Conservation (phyloP, 2,329 filamentous ascomycete genomes). For the Coleophoma eucalyptorum region DNA sequence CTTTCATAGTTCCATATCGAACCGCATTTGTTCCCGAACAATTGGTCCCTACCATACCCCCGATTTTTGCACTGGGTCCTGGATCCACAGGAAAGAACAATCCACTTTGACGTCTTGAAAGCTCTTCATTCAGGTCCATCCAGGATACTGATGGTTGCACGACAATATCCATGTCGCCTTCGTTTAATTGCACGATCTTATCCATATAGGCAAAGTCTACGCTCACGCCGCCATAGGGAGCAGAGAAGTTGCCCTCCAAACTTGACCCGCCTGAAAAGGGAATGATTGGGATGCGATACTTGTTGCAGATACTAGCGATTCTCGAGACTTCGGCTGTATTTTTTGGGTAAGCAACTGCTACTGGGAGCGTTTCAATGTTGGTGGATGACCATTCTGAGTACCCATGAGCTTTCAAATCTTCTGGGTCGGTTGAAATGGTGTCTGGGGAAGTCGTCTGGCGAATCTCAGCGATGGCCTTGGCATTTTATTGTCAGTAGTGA, state of each 20-base stretch:
- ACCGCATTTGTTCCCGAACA: conserved; percentile 77
- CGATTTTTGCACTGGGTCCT: conserved; percentile 65
- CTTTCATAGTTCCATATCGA: conserved; percentile 81
- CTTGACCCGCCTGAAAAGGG: conserved; percentile 84
- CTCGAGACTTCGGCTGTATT: conserved; percentile 55
- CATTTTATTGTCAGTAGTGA: neutral
- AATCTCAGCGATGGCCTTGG: conserved; percentile 54
- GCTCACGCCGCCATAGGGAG: conserved; percentile 80
- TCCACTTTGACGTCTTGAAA: conserved; percentile 65
- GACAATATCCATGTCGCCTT: conserved; percentile 87
- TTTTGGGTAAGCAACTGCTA: conserved; percentile 61
- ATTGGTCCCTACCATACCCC: conserved; percentile 80
- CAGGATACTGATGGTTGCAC: conserved; percentile 91
- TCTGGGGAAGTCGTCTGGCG: conserved; percentile 47
- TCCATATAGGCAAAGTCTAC: conserved; percentile 91
- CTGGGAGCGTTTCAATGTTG: conserved; percentile 56
- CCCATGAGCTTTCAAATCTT: conserved; percentile 58
- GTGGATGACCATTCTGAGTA: conserved; percentile 65
- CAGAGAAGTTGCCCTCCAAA: conserved; percentile 86
- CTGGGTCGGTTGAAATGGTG: conserved; percentile 58
- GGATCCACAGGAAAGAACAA: conserved; percentile 92
- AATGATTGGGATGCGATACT: conserved; percentile 74
- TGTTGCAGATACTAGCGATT: conserved; percentile 68
- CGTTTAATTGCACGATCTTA: conserved; percentile 72
- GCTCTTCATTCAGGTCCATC: conserved; percentile 77